Conservation (phyloP, 2,329 filamentous ascomycete species). For the Coniochaeta hoffmannii region DNA sequence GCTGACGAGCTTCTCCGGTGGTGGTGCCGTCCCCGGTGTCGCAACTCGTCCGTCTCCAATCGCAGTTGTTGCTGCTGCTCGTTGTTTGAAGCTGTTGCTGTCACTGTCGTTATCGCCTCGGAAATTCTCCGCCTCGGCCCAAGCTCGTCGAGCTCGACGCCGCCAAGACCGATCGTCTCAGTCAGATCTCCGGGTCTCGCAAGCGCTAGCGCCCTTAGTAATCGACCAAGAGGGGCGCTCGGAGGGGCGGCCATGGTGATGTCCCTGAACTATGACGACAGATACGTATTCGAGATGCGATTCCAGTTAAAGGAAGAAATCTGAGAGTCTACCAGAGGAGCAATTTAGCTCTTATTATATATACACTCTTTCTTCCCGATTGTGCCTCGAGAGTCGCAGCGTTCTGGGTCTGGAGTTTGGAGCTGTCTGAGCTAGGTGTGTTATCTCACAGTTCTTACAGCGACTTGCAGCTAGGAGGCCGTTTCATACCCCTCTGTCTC, state of each 20-base stretch:
- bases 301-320: neutral
- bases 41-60: neutral
- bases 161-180: neutral
- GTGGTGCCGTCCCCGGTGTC: neutral
- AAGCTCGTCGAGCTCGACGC: neutral
- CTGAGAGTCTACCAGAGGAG: neutral
- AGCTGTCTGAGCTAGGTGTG: neutral
- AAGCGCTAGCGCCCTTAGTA: constrained; percentile 23
- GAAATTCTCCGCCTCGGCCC: neutral
- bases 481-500: neutral
- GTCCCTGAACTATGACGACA: constrained; percentile 2
- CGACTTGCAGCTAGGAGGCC: neutral
- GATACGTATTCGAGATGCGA: neutral
- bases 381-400: neutral
- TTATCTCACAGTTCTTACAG: neutral
- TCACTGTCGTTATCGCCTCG: neutral
- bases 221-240: constrained; percentile 17
- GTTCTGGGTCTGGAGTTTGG: neutral
- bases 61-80: neutral
- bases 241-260: constrained; percentile 5
- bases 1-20: constrained; percentile 1
- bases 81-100: neutral
- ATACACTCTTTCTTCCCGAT: too few relatives aligned
- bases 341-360: neutral
- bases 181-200: neutral